Conservation (phyloP, 2,329 filamentous ascomycete species). For the Arthrobotrys musiformis region DNA sequence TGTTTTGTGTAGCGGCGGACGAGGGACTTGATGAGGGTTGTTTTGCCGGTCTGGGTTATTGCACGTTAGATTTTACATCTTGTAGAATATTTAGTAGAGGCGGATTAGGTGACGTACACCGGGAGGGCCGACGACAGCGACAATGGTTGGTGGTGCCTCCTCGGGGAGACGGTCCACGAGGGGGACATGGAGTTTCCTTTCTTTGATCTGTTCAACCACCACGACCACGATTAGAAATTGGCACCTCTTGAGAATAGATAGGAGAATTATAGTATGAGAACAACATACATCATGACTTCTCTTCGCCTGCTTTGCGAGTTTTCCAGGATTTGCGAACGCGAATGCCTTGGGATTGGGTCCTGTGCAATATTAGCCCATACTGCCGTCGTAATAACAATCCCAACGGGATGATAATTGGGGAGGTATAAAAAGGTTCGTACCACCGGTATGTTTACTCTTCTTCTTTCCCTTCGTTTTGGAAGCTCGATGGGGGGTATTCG, state of each 20-base stretch:
- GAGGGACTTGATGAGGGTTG: slow-evolving; percentile 91
- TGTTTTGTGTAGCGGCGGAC: slow-evolving; percentile 96
- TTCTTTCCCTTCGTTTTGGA: slow-evolving; percentile 37
- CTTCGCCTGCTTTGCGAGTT: slow-evolving; percentile 78
- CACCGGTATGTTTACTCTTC: slow-evolving; percentile 66
- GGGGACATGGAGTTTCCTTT: slow-evolving; percentile 95
- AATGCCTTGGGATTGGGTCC: slow-evolving; percentile 91
- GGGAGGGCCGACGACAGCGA: slow-evolving; percentile 92
- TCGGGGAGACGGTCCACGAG: slow-evolving; percentile 95
- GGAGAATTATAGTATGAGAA: too few relatives aligned
- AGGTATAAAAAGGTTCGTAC: slow-evolving; percentile 62
- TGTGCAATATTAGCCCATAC: slow-evolving; percentile 61
- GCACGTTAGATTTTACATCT: slow-evolving; percentile 28
- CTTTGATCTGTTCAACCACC: slow-evolving; percentile 75
- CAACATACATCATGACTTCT: slow-evolving; percentile 75
- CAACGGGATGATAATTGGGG: neutral
- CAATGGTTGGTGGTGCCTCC: slow-evolving; percentile 91
- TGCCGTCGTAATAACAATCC: too few relatives aligned
- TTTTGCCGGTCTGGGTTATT: slow-evolving; percentile 77
- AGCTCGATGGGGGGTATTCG: slow-evolving; percentile 48
- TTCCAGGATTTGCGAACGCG: slow-evolving; percentile 82
- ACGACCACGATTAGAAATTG: neutral
- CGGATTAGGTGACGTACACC: slow-evolving; percentile 71
- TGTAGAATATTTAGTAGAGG: neutral
- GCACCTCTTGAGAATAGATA: too few relatives aligned